Evolutionary conservation across 2,329 filamentous ascomycete species (phyloP).

Genomic region (Botrytis aclada): DNA sequence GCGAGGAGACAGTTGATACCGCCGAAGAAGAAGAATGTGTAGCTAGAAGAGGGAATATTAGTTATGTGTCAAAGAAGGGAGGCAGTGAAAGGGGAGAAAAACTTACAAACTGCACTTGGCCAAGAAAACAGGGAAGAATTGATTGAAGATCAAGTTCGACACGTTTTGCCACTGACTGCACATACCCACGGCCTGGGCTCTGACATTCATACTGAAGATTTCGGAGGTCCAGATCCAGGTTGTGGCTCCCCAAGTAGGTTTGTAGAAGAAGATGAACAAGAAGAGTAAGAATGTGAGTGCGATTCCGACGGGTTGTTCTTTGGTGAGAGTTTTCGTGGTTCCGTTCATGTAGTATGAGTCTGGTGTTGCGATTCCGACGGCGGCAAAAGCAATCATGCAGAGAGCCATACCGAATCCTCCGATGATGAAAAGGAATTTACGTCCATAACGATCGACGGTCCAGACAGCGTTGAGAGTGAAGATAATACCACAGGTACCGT

Average conservation of each 20-base stretch:
- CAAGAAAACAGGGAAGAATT: slow-evolving; percentile 68
- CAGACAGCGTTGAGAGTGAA: slow-evolving; percentile 72
- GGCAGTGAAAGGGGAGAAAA: neutral
- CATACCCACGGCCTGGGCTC: slow-evolving; percentile 68
- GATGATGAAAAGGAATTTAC: slow-evolving; percentile 66
- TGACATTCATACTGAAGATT: slow-evolving; percentile 70
- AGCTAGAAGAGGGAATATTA: slow-evolving; percentile 18
- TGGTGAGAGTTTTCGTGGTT: slow-evolving; percentile 48
- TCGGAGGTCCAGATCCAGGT: slow-evolving; percentile 71
- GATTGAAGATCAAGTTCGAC: slow-evolving; percentile 64
- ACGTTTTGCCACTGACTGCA: slow-evolving; percentile 59
- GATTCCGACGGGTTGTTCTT: slow-evolving; percentile 59
- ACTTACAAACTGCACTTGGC: slow-evolving; percentile 47
- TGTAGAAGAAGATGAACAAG: slow-evolving; percentile 66
- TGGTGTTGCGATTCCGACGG: slow-evolving; percentile 57
- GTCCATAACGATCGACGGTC: slow-evolving; percentile 69
- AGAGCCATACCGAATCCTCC: slow-evolving; percentile 66
- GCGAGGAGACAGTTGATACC: slow-evolving; percentile 47
- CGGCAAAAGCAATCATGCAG: slow-evolving; percentile 66
- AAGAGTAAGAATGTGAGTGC: slow-evolving; percentile 67
- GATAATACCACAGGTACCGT: slow-evolving; percentile 68
- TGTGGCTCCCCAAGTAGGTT: slow-evolving; percentile 67
- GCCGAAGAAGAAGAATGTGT: slow-evolving; percentile 51
- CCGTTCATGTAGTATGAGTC: neutral
- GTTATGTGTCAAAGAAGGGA: neutral